Evolutionary conservation across 2,329 filamentous ascomycete genomes (phyloP).

Genomic region (Arthrobotrys sphaeroides): DNA sequence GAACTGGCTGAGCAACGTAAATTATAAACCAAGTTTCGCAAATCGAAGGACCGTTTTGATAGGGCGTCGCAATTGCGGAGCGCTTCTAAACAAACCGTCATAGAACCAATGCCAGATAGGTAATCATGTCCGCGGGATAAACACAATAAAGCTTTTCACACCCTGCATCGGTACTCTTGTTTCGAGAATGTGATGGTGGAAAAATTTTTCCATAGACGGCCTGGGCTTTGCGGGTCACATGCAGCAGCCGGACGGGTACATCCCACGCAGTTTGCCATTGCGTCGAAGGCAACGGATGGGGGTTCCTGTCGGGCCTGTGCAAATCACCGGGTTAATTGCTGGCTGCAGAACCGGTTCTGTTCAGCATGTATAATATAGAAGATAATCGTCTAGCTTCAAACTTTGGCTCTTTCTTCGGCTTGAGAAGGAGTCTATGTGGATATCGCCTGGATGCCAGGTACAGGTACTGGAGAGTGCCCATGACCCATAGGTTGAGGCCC

Average conservation of each 20-base stretch:
- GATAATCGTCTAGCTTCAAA: constrained; percentile 53
- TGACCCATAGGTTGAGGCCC: constrained; percentile 29
- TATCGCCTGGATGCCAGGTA: constrained; percentile 18
- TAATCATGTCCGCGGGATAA: constrained; percentile 38
- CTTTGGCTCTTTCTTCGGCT: constrained; percentile 23
- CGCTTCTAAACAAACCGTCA: neutral
- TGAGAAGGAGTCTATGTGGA: constrained; percentile 20
- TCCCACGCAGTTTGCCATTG: constrained; percentile 41
- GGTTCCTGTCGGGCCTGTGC: constrained; percentile 7
- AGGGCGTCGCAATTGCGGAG: constrained; percentile 40
- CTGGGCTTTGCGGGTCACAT: constrained; percentile 45
- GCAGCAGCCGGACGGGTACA: constrained; percentile 32
- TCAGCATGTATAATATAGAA: constrained; percentile 38
- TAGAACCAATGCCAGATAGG: constrained; percentile 39
- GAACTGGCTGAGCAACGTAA: constrained; percentile 3
- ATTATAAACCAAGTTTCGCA: constrained; percentile 44
- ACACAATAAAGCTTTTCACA: constrained; percentile 26
- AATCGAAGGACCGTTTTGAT: constrained; percentile 23
- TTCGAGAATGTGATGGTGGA: constrained; percentile 49
- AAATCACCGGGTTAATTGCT: constrained; percentile 49
- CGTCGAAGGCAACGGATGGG: constrained; percentile 20
- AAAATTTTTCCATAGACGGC: constrained; percentile 48
- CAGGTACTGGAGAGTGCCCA: constrained; percentile 18
- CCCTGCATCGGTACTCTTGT: constrained; percentile 36
- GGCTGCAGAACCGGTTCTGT: constrained; percentile 45